Conservation (phyloP, 2,329 filamentous ascomycete species). For the Penicillium palitans region DNA sequence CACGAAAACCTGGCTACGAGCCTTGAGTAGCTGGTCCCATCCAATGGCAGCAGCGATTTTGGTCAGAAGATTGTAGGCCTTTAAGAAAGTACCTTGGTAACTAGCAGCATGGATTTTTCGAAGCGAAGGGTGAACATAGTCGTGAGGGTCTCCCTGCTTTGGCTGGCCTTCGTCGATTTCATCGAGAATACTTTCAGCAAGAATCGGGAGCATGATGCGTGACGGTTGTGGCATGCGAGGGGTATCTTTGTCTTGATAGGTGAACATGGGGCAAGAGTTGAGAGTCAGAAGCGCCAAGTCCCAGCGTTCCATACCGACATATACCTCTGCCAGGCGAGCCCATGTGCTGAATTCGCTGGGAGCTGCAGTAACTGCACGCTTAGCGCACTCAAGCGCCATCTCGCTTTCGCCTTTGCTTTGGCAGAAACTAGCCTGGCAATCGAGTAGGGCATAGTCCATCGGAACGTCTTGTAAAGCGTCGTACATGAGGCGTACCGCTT, state of each 20-base stretch:
- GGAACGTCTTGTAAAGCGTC: slow-evolving; percentile 86
- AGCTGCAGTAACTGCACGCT: slow-evolving; percentile 89
- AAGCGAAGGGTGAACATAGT: slow-evolving; percentile 83
- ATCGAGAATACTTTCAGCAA: slow-evolving; percentile 86
- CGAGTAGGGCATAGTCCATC: slow-evolving; percentile 97
- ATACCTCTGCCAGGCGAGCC: slow-evolving; percentile 90
- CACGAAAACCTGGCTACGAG: slow-evolving; percentile 94
- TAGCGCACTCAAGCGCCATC: slow-evolving; percentile 88
- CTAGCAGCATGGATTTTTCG: slow-evolving; percentile 81
- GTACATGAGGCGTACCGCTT: slow-evolving; percentile 83
- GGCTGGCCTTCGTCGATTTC: slow-evolving; percentile 90
- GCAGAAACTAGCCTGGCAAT: slow-evolving; percentile 90
- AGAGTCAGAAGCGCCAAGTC: slow-evolving; percentile 91
- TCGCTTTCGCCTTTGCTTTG: slow-evolving; percentile 83
- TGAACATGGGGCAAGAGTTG: slow-evolving; percentile 99
- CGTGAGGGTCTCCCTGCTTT: slow-evolving; percentile 70
- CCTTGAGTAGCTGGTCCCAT: slow-evolving; percentile 94
- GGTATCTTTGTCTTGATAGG: slow-evolving; percentile 96
- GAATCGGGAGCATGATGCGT: slow-evolving; percentile 80
- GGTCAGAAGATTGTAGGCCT: slow-evolving; percentile 90
- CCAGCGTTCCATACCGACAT: slow-evolving; percentile 93
- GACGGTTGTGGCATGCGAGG: slow-evolving; percentile 91
- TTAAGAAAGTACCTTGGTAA: slow-evolving; percentile 93
- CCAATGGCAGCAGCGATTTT: slow-evolving; percentile 96
- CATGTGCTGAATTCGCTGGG: slow-evolving; percentile 97